Evolutionary conservation across 139 green algal species (phyloP).

Genomic region (Chlamydomonas eustigma): DNA sequence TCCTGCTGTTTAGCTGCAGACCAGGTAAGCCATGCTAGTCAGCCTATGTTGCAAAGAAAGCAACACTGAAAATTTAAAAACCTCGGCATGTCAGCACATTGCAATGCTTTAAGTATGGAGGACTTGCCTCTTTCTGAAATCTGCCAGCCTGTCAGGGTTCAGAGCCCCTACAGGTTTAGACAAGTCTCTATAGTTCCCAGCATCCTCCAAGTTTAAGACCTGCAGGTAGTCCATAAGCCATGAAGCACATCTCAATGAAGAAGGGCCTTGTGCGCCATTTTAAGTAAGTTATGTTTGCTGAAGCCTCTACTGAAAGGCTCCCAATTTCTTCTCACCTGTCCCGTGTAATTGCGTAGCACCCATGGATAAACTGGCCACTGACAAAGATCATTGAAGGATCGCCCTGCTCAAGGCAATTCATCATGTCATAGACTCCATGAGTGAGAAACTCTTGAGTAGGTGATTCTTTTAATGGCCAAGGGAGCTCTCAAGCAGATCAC

Average conservation of each 20-base stretch:
- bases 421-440: no score
- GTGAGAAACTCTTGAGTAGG: no score
- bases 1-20: no score
- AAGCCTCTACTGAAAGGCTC: neutral
- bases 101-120: no score
- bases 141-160: constrained; percentile 67
- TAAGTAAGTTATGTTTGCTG: neutral
- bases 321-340: neutral
- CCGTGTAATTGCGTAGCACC: constrained; percentile 85
- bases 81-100: no score
- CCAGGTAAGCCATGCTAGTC: no score
- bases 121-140: constrained; percentile 55
- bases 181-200: constrained; percentile 77
- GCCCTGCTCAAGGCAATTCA: no score
- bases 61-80: no score
- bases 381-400: constrained; percentile 84
- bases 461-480: no score
- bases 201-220: constrained; percentile 19
- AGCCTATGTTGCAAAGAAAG: no score
- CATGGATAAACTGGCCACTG: constrained; percentile 94
- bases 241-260: no score
- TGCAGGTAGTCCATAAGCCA: neutral
- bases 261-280: neutral
- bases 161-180: constrained; percentile 88
- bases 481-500: no score